phyloP scores from a whole-genome alignment of 345 rosid species.

The Eutrema japonicum region DNA sequence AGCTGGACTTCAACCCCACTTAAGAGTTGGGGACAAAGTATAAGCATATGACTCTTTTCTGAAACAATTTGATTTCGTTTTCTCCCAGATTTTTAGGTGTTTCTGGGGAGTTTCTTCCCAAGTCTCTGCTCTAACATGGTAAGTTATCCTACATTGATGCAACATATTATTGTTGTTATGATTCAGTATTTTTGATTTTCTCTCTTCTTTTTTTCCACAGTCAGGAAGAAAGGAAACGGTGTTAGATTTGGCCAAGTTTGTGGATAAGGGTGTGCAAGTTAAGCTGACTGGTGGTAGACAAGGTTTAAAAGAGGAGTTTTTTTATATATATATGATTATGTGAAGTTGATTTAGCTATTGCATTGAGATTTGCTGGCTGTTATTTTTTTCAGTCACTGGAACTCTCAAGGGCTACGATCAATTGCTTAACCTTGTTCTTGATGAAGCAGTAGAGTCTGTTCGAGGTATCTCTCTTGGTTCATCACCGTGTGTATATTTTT shows the following conservation, averaged over 20 bases:
- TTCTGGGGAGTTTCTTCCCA: not conserved
- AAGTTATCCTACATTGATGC: slow-evolving; percentile 10
- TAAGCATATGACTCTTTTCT: not conserved
- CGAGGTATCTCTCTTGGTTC: slow-evolving; percentile 59
- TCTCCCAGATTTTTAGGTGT: not conserved
- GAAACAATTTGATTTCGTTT: slow-evolving; percentile 8
- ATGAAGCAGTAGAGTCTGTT: slow-evolving; percentile 81
- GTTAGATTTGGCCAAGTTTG: slow-evolving; percentile 94
- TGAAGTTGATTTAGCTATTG: not conserved
- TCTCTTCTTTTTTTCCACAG: slow-evolving; percentile 44
- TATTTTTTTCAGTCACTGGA: slow-evolving; percentile 71
- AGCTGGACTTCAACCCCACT: too few relatives aligned
- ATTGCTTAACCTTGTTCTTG: slow-evolving; percentile 89
- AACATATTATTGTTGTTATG: not conserved
- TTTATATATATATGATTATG: not conserved
- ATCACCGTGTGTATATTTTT: not conserved
- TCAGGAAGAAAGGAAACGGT: slow-evolving; percentile 97
- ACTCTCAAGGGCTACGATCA: slow-evolving; percentile 96
- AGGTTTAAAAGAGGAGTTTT: slow-evolving; percentile 48
- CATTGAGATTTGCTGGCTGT: slow-evolving; percentile 9
- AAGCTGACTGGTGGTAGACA: slow-evolving; percentile 98
- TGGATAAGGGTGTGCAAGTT: slow-evolving; percentile 97
- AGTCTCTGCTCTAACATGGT: slow-evolving; percentile 31
- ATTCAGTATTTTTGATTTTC: not conserved
- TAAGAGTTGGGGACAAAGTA: not conserved